These are phyloP conservation scores for Dendrocalamus sinicus DNA, from an alignment of 176 grass and related monocot genomes.

Conservation along the genomic window DNA sequence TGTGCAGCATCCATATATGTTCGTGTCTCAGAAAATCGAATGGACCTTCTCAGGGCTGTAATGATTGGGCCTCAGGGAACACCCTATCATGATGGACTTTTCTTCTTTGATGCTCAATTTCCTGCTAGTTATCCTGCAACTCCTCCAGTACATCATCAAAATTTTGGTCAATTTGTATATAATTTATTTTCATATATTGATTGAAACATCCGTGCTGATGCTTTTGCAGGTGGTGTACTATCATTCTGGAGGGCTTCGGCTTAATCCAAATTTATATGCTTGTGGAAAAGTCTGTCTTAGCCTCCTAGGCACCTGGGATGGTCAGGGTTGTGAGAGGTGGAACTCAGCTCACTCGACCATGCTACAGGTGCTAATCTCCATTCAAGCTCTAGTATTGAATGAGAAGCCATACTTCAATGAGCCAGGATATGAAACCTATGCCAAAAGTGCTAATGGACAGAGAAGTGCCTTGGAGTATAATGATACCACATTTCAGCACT, in stretches of 20 bases:
- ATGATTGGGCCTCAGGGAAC: conserved; percentile 83
- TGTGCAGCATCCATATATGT: conserved; percentile 74
- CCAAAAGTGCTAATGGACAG: conserved; percentile 54
- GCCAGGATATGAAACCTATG: conserved; percentile 60
- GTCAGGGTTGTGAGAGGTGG: conserved; percentile 82
- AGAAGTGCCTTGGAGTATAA: conserved; percentile 58
- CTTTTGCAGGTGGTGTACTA: conserved; percentile 71
- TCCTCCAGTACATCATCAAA: conserved; percentile 68
- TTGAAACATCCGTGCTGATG: conserved; percentile 29
- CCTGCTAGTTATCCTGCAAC: conserved; percentile 61
- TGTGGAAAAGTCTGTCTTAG: conserved; percentile 94
- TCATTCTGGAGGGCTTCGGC: conserved; percentile 73
- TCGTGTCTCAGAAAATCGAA: conserved; percentile 78
- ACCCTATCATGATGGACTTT: conserved; percentile 95
- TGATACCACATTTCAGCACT: conserved; percentile 62
- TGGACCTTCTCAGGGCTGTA: conserved; percentile 92
- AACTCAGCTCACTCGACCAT: conserved; percentile 78
- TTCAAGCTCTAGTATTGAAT: conserved; percentile 94
- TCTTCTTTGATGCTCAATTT: conserved; percentile 93
- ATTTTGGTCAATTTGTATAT: background rate
- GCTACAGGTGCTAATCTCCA: conserved; percentile 86
- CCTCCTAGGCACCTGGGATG: conserved; percentile 80
- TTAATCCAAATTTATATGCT: conserved; percentile 91
- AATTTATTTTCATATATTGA: conserved; percentile 23
- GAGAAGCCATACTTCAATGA: conserved; percentile 95